Conservation (phyloP, 257 asterid species). For the Solanum paucissectum region DNA sequence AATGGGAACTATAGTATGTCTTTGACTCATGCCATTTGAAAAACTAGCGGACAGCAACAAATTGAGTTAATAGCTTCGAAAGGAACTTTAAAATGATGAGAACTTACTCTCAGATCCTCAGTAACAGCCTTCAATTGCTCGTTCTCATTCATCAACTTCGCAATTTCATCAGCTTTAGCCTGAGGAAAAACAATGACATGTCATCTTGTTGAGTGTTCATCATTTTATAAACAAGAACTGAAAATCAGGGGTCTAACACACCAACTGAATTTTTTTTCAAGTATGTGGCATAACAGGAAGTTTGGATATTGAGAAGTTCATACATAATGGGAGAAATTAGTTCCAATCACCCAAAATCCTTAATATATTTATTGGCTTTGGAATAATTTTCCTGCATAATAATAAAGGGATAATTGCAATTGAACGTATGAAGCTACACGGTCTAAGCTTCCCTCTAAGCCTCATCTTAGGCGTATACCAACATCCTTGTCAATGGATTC, state of each 20-base stretch:
- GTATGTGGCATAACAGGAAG: neutral
- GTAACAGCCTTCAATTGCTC: constrained; percentile 66
- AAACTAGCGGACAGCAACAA: neutral
- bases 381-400: neutral
- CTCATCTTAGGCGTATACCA: neutral
- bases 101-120: constrained; percentile 62
- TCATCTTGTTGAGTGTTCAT: constrained; percentile 4
- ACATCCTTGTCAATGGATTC: neutral
- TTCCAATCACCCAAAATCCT: neutral
- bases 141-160: constrained; percentile 80
- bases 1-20: neutral
- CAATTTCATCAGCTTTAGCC: constrained; percentile 96
- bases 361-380: neutral
- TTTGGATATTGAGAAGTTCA: neutral
- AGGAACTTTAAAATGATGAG: neutral
- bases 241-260: neutral
- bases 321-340: neutral
- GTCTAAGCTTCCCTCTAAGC: neutral
- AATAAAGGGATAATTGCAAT: neutral
- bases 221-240: neutral
- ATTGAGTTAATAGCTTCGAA: neutral
- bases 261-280: neutral
- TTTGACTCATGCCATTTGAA: neutral
- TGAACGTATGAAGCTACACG: neutral
- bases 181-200: constrained; percentile 17